Evolutionary conservation across 1,139 yeast species (phyloP).

Genomic region (Hemisphaericaspora lyxosophila): DNA sequence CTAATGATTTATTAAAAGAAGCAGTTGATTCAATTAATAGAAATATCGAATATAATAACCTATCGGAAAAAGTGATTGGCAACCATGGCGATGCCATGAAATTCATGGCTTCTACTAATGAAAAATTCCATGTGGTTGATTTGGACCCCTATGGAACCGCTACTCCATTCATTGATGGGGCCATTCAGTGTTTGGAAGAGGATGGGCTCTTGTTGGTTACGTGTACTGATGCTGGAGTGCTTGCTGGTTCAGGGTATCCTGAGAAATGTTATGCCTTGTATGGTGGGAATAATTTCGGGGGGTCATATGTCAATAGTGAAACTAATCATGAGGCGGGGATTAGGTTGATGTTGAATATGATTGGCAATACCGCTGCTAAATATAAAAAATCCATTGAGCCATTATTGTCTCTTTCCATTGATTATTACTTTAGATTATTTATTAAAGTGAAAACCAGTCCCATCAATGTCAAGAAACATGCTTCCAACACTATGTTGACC

Average conservation of each 20-base stretch:
- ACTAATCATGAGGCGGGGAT: constrained; percentile 92
- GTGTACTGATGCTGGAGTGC: constrained; percentile 92
- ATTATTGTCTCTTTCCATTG: constrained; percentile 77
- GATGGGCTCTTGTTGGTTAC: constrained; percentile 87
- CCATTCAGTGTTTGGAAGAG: constrained; percentile 75
- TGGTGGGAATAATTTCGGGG: constrained; percentile 74
- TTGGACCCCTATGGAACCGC: constrained; percentile 98
- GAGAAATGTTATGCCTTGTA: constrained; percentile 93
- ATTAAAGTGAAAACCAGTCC: constrained; percentile 78
- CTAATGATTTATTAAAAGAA: constrained; percentile 82
- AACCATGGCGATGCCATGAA: constrained; percentile 87
- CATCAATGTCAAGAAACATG: constrained; percentile 70
- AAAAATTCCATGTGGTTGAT: constrained; percentile 78
- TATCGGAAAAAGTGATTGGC: constrained; percentile 53
- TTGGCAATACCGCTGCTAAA: constrained; percentile 83
- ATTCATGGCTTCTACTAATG: constrained; percentile 53
- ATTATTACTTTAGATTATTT: constrained; percentile 86
- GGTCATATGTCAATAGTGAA: constrained; percentile 71
- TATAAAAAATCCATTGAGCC: constrained; percentile 89
- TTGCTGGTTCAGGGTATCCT: constrained; percentile 95
- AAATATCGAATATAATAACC: constrained; percentile 67
- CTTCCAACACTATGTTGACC: constrained; percentile 71
- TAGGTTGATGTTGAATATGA: constrained; percentile 73
- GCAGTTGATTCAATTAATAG: constrained; percentile 83
- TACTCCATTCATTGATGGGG: constrained; percentile 89